Evolutionary conservation across 805 yeast species (phyloP).

Genomic region (Ogataea trehaloabstinens): DNA sequence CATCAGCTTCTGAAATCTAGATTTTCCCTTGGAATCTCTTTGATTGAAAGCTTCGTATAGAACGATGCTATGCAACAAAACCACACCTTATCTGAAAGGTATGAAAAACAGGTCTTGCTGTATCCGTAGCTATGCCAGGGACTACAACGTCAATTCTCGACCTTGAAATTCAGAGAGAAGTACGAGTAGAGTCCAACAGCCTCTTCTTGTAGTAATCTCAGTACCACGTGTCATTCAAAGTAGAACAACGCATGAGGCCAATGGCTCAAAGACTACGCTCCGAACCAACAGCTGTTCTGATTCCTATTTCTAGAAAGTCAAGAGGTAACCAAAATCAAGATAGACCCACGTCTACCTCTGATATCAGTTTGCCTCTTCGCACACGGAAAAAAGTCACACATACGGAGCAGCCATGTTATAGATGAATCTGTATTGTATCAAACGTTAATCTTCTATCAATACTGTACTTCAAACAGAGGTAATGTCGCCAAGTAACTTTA

Average conservation of each 20-base stretch:
- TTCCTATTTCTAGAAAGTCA: conserved; percentile 6
- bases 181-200: conserved; percentile 24
- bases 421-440: too few relatives aligned
- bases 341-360: too few relatives aligned
- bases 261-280: conserved; percentile 6
- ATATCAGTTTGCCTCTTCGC: not conserved
- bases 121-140: conserved; percentile 23
- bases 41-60: conserved; percentile 22
- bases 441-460: too few relatives aligned
- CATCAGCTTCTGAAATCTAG: too few relatives aligned
- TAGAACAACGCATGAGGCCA: conserved; percentile 14
- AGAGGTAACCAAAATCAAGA: too few relatives aligned
- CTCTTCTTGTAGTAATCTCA: conserved; percentile 34
- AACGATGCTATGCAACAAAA: conserved; percentile 23
- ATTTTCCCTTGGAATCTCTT: conserved; percentile 36
- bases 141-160: conserved; percentile 26
- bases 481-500: too few relatives aligned
- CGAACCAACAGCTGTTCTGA: conserved; percentile 3
- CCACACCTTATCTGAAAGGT: conserved; percentile 26
- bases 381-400: conserved; percentile 11
- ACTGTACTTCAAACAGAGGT: too few relatives aligned
- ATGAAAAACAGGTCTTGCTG: conserved; percentile 21
- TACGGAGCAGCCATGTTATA: conserved; percentile 31
- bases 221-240: conserved; percentile 24
- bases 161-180: conserved; percentile 28